Evolutionary conservation across 441 rosid species (phyloP).

Genomic region (Euphorbia schlechtendalii): DNA sequence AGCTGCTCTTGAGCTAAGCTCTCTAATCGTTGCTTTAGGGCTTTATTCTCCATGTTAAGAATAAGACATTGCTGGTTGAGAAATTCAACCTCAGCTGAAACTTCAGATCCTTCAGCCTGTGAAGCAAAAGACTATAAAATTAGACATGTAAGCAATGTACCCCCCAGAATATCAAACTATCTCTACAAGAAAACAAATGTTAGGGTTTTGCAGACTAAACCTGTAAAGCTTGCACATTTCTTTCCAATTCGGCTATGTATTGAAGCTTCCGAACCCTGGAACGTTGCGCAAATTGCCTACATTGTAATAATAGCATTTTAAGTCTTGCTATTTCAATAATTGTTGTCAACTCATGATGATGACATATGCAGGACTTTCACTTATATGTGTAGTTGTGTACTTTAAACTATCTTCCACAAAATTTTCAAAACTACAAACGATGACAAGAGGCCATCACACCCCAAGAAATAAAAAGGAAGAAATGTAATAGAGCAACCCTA

Average conservation of each 20-base stretch:
- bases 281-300: slow-evolving; percentile 99
- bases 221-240: slow-evolving; percentile 95
- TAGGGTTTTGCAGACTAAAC: slow-evolving; percentile 26
- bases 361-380: too few species aligned
- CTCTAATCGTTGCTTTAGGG: slow-evolving; percentile 88
- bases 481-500: too few species aligned
- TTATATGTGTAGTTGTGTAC: too few species aligned
- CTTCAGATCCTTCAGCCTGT: slow-evolving; percentile 91
- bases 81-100: slow-evolving; percentile 92
- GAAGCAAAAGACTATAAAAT: slow-evolving; percentile 8
- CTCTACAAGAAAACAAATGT: not conserved
- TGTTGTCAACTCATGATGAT: not conserved
- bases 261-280: slow-evolving; percentile 98
- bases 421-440: too few species aligned
- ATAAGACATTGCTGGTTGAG: slow-evolving; percentile 89
- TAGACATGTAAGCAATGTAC: slow-evolving; percentile 7
- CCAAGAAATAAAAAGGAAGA: too few species aligned
- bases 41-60: slow-evolving; percentile 96
- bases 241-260: slow-evolving; percentile 98
- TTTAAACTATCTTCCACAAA: too few species aligned
- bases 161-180: not conserved
- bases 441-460: too few species aligned
- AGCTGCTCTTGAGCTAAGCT: slow-evolving; percentile 80
- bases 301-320: slow-evolving; percentile 13
- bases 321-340: not conserved